These are phyloP conservation scores for Lactuca saligna DNA, from an alignment of 129 eudicot species.

Conservation along the genomic window DNA sequence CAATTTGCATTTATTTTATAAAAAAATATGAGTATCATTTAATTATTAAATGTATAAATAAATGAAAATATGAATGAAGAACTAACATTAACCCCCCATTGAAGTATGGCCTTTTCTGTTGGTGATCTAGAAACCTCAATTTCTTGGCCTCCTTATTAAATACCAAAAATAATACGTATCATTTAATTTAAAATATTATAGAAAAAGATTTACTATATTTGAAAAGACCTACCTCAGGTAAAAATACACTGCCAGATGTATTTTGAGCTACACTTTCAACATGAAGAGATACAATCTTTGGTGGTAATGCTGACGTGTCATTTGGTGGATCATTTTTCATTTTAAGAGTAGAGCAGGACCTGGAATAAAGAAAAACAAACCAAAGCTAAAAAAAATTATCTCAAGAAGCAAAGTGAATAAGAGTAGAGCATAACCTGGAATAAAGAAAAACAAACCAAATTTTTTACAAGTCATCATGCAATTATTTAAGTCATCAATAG, in stretches of 20 bases:
- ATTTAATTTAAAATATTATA: too few species aligned
- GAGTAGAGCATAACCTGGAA: too few species aligned
- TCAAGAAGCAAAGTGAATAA: too few species aligned
- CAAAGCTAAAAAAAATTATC: too few species aligned
- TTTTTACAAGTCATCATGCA: too few species aligned
- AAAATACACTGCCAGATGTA: slow-evolving; percentile 87
- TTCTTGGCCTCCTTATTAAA: slow-evolving; percentile 53
- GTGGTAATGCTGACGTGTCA: slow-evolving; percentile 49
- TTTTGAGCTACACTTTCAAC: slow-evolving; percentile 81
- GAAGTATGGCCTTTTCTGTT: slow-evolving; percentile 95
- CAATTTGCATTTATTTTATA: slow-evolving; percentile 55
- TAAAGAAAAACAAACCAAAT: too few species aligned
- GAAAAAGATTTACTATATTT: background rate
- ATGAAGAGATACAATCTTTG: slow-evolving; percentile 52
- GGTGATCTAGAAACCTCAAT: slow-evolving; percentile 92
- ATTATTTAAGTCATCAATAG: too few species aligned
- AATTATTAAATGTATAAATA: background rate
- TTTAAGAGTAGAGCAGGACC: too few species aligned
- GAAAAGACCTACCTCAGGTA: slow-evolving; percentile 58
- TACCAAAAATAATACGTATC: background rate
- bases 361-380: too few species aligned
- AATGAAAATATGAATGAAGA: slow-evolving; percentile 3
- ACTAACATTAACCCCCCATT: slow-evolving; percentile 76
- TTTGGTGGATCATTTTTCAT: slow-evolving; percentile 56
- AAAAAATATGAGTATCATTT: slow-evolving; percentile 8